Evolutionary conservation across 148 eudicot species (phyloP).

Genomic region (Amaranthus cruentus): DNA sequence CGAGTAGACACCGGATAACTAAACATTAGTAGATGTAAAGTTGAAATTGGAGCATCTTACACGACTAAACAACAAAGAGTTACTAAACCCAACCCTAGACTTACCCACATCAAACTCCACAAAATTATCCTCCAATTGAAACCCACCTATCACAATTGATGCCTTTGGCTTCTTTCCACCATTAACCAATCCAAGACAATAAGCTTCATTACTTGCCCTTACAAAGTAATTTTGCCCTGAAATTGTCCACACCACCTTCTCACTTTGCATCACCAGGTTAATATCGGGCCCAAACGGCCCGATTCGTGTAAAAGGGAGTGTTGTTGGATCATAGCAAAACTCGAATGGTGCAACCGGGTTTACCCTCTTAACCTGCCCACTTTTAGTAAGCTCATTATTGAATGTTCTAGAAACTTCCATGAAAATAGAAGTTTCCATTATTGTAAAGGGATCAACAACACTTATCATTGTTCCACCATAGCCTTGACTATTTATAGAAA

Average conservation of each 20-base stretch:
- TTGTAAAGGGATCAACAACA: background rate
- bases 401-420: background rate
- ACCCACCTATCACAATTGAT: slow-evolving; percentile 42
- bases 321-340: slow-evolving; percentile 25
- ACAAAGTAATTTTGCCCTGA: slow-evolving; percentile 45
- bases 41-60: slow-evolving; percentile 41
- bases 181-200: slow-evolving; percentile 45
- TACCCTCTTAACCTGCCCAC: slow-evolving; percentile 10
- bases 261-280: slow-evolving; percentile 37
- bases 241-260: slow-evolving; percentile 38
- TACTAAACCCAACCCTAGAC: slow-evolving; percentile 40
- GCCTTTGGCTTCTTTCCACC: slow-evolving; percentile 31
- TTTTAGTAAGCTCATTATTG: background rate
- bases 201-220: slow-evolving; percentile 3
- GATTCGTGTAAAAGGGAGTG: slow-evolving; percentile 6
- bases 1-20: background rate
- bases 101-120: slow-evolving; percentile 39
- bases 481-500: background rate
- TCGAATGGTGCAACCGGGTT: slow-evolving; percentile 32
- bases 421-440: background rate
- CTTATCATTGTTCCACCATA: background rate
- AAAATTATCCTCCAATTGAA: slow-evolving; percentile 44
- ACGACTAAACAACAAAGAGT: slow-evolving; percentile 23
- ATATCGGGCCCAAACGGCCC: slow-evolving; percentile 39
- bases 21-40: slow-evolving; percentile 13